phyloP scores from a whole-genome alignment of 495 filamentous ascomycete genomes.

The Neurospora sp. region DNA sequence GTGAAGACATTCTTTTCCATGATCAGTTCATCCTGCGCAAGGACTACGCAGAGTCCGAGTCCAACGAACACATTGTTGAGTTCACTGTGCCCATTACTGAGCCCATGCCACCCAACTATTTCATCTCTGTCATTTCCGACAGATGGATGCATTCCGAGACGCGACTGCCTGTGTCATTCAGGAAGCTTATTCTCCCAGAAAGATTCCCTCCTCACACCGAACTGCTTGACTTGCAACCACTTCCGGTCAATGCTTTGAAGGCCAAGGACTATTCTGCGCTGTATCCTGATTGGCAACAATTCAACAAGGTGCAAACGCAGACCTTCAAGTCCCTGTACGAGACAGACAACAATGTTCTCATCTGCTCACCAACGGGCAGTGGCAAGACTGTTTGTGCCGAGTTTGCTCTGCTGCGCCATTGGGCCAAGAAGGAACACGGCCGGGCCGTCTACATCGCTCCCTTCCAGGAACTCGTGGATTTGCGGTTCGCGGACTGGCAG shows the following conservation, averaged over 20 bases:
- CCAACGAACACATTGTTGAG: constrained; percentile 93
- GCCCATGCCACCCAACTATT: constrained; percentile 97
- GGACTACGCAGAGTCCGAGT: constrained; percentile 65
- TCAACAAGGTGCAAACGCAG: constrained; percentile 97
- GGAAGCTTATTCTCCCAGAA: constrained; percentile 86
- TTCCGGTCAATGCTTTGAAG: constrained; percentile 82
- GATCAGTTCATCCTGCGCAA: constrained; percentile 87
- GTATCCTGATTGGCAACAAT: constrained; percentile 77
- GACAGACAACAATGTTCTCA: constrained; percentile 83
- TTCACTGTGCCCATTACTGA: constrained; percentile 95
- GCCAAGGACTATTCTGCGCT: constrained; percentile 68
- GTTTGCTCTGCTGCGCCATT: constrained; percentile 82
- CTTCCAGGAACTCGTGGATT: constrained; percentile 88
- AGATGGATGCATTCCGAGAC: constrained; percentile 98
- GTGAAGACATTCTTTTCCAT: constrained; percentile 90
- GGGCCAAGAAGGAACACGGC: constrained; percentile 61
- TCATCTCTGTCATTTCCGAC: constrained; percentile 87
- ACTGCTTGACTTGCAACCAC: constrained; percentile 78
- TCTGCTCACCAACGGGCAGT: constrained; percentile 82
- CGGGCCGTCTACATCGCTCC: constrained; percentile 92
- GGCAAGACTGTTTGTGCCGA: constrained; percentile 97
- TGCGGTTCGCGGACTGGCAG: constrained; percentile 70
- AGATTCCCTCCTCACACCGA: constrained; percentile 92
- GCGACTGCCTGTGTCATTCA: constrained; percentile 85
- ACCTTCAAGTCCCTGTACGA: constrained; percentile 87